Base-by-base conservation (phyloP, 140 eudicot genomes). In the Erigeron philadelphicus region DNA sequence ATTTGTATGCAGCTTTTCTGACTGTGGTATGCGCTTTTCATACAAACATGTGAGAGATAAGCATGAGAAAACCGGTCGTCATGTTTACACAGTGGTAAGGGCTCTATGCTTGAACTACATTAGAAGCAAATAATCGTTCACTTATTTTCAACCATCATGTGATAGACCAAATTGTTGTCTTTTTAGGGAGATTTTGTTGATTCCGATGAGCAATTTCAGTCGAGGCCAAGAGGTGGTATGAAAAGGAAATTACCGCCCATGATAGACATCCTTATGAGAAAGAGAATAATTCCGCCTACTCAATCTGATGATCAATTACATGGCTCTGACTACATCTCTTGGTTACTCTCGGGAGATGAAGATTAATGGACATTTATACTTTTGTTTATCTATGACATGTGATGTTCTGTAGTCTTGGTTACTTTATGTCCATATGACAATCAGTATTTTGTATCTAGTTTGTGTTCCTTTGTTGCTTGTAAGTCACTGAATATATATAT, bases 11-110 rank as follows among this genome's bases (percentile, higher is more conserved):
- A 69, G 90, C 61, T 8, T 87, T 44, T 71, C 82, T 12, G 93
- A 87, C 8, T 94, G 97, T 85, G 85, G 81, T 61, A 82, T 69
- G 99, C 82, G 76, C 23, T 94, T 94, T 71, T 45, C 90, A 0
- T 89, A 79, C 76, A 94, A 89, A 78, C 99, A 89, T 45, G 99
- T 87, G 45, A 85, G 88, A 73, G 88, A 89, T 79, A 87, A 80
- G 2, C 97, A 87, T 31, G 99, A 93, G 81, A 81, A 85, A 73
- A 68, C 97, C 6, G 86, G 82, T 5, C 53, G 75, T 77, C 96
- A 93, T 77, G 76, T 80, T 40, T 87, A 67, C 66, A 80, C 79
- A 16, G 75, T 13, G 47, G 95, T 93, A 83, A 52, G 75, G n/a
- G 63, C 49, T 0, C 5, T 57, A 18, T 55, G 40, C 4, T 11